phyloP scores from a whole-genome alignment of 257 asterid genomes.

The Cinchona pubescens region DNA sequence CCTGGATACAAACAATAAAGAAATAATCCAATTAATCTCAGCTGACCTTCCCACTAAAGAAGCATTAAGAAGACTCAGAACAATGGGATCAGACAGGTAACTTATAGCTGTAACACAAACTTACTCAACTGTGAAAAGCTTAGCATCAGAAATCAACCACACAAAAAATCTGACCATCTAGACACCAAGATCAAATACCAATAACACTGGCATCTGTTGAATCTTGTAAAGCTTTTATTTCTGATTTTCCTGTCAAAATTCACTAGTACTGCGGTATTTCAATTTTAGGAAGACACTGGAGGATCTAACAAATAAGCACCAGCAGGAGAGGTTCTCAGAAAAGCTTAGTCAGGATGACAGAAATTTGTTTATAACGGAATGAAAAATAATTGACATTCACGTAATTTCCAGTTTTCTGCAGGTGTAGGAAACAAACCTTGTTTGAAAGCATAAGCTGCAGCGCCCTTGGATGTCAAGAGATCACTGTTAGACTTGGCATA shows the following conservation, averaged over 20 bases:
- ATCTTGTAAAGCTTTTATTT: not conserved
- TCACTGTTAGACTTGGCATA: constrained; percentile 40
- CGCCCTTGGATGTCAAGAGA: constrained; percentile 41
- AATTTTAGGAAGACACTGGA: no score
- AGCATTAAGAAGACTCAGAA: not conserved
- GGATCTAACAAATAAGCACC: not conserved
- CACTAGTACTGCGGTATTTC: not conserved
- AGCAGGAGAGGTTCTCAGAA: not conserved
- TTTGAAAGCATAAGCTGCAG: constrained; percentile 39
- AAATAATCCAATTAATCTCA: not conserved
- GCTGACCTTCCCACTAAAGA: not conserved
- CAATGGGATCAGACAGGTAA: not conserved
- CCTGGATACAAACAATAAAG: constrained; percentile 32
- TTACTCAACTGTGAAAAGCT: not conserved
- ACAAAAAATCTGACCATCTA: not conserved
- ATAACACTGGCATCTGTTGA: not conserved
- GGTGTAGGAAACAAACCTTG: constrained; percentile 50
- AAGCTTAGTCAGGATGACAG: not conserved
- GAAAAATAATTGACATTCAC: not conserved
- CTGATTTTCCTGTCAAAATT: not conserved
- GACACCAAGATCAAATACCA: not conserved
- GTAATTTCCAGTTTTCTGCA: not conserved
- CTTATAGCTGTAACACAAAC: not conserved
- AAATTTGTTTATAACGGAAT: not conserved
- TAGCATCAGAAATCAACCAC: not conserved